These are phyloP conservation scores for Cutaneotrichosporon cyanovorans DNA, from an alignment of 1,284 basidiomycete species.

Conservation along the genomic window DNA sequence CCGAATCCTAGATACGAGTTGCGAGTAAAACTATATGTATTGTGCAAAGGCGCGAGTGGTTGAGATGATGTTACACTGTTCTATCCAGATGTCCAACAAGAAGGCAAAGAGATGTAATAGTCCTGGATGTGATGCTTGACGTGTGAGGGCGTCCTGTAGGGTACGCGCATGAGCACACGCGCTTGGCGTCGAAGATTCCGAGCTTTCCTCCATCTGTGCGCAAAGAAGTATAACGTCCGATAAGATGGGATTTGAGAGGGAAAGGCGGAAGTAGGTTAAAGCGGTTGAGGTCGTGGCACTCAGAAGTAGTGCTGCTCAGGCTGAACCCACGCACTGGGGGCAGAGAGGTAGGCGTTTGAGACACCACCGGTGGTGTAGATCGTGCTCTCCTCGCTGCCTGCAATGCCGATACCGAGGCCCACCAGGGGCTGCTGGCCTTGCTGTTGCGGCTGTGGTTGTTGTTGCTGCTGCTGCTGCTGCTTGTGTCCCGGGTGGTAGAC, in stretches of 20 bases:
- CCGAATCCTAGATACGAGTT: too few relatives aligned
- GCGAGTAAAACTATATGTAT: too few relatives aligned
- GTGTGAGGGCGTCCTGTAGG: background rate
- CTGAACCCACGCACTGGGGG: constrained; percentile 5
- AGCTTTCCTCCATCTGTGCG: too few relatives aligned
- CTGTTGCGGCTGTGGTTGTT: background rate
- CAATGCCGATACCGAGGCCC: constrained; percentile 19
- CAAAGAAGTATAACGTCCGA: too few relatives aligned
- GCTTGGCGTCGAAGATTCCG: too few relatives aligned
- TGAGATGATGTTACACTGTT: too few relatives aligned
- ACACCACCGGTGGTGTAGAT: constrained; percentile 5
- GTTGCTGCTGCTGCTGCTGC: constrained; percentile 6
- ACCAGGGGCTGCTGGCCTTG: constrained; percentile 19
- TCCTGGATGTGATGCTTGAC: background rate
- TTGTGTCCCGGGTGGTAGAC: constrained; percentile 6
- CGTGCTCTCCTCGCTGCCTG: constrained; percentile 11
- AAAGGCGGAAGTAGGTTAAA: too few relatives aligned
- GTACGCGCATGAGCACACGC: background rate
- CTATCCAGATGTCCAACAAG: too few relatives aligned
- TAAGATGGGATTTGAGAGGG: too few relatives aligned
- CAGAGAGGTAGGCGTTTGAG: constrained; percentile 16
- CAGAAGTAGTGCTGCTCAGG: constrained; percentile 3
- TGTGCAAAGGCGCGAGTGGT: too few relatives aligned
- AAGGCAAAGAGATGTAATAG: background rate
- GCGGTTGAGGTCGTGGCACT: background rate